phyloP scores from a whole-genome alignment of 306 rosid genomes.

The Alnus glutinosa region DNA sequence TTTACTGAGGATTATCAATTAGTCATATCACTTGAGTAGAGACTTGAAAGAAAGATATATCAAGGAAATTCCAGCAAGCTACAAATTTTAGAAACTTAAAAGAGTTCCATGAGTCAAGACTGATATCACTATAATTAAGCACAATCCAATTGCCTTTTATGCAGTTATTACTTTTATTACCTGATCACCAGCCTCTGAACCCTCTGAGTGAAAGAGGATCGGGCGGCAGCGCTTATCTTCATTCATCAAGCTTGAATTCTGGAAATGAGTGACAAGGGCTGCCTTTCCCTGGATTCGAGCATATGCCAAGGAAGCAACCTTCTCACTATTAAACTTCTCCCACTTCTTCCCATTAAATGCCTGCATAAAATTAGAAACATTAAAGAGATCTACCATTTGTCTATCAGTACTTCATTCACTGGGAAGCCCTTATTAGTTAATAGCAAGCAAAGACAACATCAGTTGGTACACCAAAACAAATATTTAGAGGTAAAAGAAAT shows the following conservation, averaged over 20 bases:
- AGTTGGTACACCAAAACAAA: constrained; percentile 12
- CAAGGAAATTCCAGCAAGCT: neutral
- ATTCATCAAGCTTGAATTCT: constrained; percentile 98
- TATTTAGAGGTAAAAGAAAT: constrained; percentile 10
- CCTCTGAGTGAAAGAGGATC: constrained; percentile 86
- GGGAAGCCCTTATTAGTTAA: neutral
- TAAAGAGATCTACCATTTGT: neutral
- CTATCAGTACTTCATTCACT: neutral
- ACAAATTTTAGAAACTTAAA: neutral
- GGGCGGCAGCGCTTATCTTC: constrained; percentile 99
- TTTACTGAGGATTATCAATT: neutral
- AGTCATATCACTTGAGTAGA: neutral
- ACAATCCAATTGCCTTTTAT: neutral
- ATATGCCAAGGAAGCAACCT: constrained; percentile 95
- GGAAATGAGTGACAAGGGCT: constrained; percentile 95
- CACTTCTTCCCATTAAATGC: constrained; percentile 93
- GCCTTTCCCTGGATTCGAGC: constrained; percentile 96
- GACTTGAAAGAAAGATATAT: neutral
- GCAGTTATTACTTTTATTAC: constrained; percentile 34
- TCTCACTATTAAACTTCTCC: constrained; percentile 99
- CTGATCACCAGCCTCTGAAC: constrained; percentile 80
- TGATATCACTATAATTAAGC: neutral
- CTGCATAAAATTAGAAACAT: constrained; percentile 44
- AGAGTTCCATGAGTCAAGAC: constrained; percentile 1
- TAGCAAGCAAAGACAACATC: constrained; percentile 10